Base-by-base conservation (phyloP, 164 flowering plant genomes). In the Chloranthus sessilifolius region DNA sequence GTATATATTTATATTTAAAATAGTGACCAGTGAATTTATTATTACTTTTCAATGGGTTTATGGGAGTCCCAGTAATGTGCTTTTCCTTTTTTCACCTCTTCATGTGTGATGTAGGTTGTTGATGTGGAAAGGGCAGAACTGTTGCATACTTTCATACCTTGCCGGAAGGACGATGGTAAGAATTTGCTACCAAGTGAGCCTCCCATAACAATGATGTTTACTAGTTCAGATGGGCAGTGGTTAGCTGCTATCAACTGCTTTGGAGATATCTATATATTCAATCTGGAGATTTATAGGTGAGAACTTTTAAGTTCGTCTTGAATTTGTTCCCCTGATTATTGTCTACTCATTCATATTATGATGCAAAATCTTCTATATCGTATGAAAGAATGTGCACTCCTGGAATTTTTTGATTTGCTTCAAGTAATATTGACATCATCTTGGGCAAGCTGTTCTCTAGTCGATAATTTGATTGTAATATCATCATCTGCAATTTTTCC, bases 201-300 rank as follows among this genome's bases (percentile, higher is more conserved):
- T 53, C 98, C 95, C 21, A 81, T 92, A 46, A 85, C 90, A 41
- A 92, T 63, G 61, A 55, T 92, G 80, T 79, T 76, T 50, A 70
- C 80, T 10, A 88, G 98, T 63, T 63, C 65, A 45, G 85, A 92
- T 73, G 96, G 91, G 34, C 87, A 81, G 65, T 92, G 96, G 98
- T 54, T 92, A 60, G 94, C 96, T 59, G 83, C 95, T 22, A 57
- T 85, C 52, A 88, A 83, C 62, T 88, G 94, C 68, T 82, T 80
- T 68, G 98, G 98, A 45, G 98, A 92, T 70, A 48, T 88, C 17
- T 88, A 88, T 64, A 45, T 88, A 17, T 92, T 88, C 55, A 88
- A 92, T 64, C 68, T 88, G 28, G 89, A 85, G 72, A 72, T 55
- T 31, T 77, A 67, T 35, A 85, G 98, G 98, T 91, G 47, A 23